phyloP scores from a whole-genome alignment of 768 basidiomycete genomes.

The Suillus plorans region DNA sequence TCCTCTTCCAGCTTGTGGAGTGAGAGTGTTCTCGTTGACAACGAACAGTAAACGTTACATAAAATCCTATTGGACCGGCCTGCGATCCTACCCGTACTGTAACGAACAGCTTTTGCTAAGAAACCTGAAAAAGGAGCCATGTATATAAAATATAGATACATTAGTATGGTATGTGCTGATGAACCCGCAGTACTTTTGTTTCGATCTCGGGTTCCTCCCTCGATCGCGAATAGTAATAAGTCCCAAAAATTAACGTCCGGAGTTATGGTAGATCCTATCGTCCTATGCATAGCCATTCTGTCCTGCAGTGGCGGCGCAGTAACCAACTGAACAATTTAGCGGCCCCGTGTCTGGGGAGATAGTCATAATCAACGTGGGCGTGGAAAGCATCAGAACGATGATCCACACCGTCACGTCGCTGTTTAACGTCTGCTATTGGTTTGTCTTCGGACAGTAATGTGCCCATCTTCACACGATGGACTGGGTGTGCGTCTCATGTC shows the following conservation, averaged over 20 bases:
- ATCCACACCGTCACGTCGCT: slow-evolving; percentile 15
- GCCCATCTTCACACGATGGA: slow-evolving; percentile 31
- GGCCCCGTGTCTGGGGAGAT: slow-evolving; percentile 27
- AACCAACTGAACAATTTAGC: slow-evolving; percentile 19
- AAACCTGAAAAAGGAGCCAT: too few relatives aligned
- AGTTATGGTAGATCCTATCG: slow-evolving; percentile 22
- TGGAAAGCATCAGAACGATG: background rate
- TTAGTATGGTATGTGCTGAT: slow-evolving; percentile 2
- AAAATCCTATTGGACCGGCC: background rate
- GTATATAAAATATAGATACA: slow-evolving; percentile 5
- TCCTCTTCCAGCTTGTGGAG: slow-evolving; percentile 4
- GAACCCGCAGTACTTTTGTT: slow-evolving; percentile 3
- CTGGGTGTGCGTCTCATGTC: slow-evolving; percentile 32
- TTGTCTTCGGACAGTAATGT: slow-evolving; percentile 33
- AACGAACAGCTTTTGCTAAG: background rate
- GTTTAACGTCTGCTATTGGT: slow-evolving; percentile 21
- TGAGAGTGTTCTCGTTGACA: background rate
- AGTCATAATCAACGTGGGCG: slow-evolving; percentile 15
- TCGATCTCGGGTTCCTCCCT: background rate
- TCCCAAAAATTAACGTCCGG: slow-evolving; percentile 22
- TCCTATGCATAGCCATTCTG: slow-evolving; percentile 21
- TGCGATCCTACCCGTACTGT: background rate
- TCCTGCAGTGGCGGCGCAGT: slow-evolving; percentile 19
- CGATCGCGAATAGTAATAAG: slow-evolving; percentile 9
- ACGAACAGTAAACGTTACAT: background rate